Evolutionary conservation across 352 stramenopile species (phyloP).

Genomic region (Globisporangium uncinulatum): DNA sequence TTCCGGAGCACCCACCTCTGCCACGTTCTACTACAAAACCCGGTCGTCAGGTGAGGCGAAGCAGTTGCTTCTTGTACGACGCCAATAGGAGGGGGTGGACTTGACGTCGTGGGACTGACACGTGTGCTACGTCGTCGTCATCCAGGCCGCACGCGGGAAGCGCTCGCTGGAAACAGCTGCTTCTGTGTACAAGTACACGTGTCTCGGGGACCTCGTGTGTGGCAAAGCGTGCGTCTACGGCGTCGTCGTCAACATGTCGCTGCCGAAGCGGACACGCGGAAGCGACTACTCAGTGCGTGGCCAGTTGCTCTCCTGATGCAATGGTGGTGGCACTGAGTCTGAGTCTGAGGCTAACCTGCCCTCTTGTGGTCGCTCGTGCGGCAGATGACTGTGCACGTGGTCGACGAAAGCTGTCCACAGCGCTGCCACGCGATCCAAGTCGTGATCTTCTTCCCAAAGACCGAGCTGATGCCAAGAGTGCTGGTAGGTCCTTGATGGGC

Average conservation of each 20-base stretch:
- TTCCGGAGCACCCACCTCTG: background rate
- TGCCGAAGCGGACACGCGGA: slow-evolving; percentile 57
- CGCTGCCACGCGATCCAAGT: slow-evolving; percentile 51
- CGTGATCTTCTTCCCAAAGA: slow-evolving; percentile 57
- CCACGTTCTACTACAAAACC: background rate
- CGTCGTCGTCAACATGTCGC: slow-evolving; percentile 65
- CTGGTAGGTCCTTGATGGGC: slow-evolving; percentile 24
- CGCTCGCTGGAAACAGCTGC: slow-evolving; percentile 32
- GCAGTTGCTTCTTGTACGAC: background rate
- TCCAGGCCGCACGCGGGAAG: slow-evolving; percentile 29
- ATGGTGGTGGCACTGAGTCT: background rate
- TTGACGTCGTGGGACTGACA: too few relatives aligned
- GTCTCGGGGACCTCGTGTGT: slow-evolving; percentile 44
- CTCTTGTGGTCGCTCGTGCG: background rate
- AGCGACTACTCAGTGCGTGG: slow-evolving; percentile 60
- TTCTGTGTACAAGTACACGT: slow-evolving; percentile 49
- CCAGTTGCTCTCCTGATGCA: background rate
- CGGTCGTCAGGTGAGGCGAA: slow-evolving; percentile 1
- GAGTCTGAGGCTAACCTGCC: background rate
- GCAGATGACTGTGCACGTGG: slow-evolving; percentile 67
- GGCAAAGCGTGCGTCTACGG: slow-evolving; percentile 62
- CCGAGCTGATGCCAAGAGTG: slow-evolving; percentile 56
- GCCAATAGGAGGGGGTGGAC: too few relatives aligned
- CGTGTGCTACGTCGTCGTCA: background rate
- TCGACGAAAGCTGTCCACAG: slow-evolving; percentile 53